Conservation (phyloP, 306 rosid genomes). For the Cicer judaicum region DNA sequence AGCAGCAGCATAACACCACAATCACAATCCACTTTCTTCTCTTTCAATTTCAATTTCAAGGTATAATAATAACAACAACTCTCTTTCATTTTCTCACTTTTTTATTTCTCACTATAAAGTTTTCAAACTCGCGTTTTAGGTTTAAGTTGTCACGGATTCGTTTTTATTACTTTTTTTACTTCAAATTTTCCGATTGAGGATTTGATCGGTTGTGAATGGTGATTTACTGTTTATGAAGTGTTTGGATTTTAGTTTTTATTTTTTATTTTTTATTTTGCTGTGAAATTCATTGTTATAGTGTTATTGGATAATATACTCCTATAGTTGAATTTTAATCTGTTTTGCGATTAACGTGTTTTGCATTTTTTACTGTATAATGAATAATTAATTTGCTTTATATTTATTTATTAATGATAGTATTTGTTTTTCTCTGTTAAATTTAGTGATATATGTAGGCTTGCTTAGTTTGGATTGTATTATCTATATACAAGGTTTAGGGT, state of each 20-base stretch:
- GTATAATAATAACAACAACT: background rate
- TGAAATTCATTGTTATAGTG: background rate
- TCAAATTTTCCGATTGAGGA: background rate
- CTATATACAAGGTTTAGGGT: conserved; percentile 40
- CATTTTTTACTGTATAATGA: conserved; percentile 16
- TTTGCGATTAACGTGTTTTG: background rate
- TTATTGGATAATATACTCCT: background rate
- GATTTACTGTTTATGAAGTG: conserved; percentile 12
- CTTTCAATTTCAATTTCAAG: conserved; percentile 9
- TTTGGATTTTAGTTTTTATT: conserved; percentile 14
- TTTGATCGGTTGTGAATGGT: background rate
- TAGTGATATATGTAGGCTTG: conserved; percentile 30
- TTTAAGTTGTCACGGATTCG: conserved; percentile 10
- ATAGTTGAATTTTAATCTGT: background rate
- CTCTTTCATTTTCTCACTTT: background rate
- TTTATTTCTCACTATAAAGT: background rate
- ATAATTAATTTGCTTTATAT: conserved; percentile 29
- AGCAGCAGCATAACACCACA: conserved; percentile 9
- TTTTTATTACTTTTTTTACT: background rate
- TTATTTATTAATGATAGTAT: background rate
- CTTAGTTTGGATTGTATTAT: conserved; percentile 30
- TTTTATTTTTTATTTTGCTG: background rate
- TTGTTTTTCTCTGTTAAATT: conserved; percentile 8
- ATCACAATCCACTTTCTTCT: background rate
- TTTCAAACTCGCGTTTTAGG: background rate